phyloP scores from a whole-genome alignment of 2,329 filamentous ascomycete species.

The Verticillium alfalfae region DNA sequence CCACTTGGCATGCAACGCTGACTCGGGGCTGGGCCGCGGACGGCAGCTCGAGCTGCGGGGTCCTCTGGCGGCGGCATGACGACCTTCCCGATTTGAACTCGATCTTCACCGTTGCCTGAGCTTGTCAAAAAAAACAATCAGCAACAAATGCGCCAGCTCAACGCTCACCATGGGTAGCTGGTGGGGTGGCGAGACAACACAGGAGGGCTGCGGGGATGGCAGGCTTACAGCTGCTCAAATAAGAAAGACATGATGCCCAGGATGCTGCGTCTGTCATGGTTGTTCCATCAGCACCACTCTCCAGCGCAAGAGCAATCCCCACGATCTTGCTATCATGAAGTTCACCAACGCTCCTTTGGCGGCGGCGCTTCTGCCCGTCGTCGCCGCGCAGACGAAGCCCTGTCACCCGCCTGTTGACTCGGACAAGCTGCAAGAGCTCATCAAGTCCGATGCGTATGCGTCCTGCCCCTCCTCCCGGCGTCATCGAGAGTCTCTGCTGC shows the following conservation, averaged over 20 bases:
- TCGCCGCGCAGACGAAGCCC: neutral
- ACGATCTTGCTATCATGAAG: slow-evolving; percentile 1
- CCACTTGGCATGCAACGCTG: neutral
- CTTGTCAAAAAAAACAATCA: neutral
- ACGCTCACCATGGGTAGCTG: neutral
- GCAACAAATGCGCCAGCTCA: neutral
- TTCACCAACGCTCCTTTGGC: neutral
- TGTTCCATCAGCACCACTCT: neutral
- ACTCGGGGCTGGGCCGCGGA: neutral
- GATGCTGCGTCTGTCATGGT: neutral
- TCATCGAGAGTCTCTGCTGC: neutral
- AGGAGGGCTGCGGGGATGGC: neutral
- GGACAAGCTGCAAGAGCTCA: slow-evolving; percentile 29
- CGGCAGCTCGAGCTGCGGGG: neutral
- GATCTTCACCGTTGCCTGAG: neutral
- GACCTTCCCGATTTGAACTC: neutral
- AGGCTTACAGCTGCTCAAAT: neutral
- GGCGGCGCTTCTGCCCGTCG: neutral
- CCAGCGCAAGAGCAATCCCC: neutral
- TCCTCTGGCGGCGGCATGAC: neutral
- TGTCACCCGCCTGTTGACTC: slow-evolving; percentile 19
- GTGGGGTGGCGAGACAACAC: neutral
- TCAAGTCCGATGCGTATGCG: slow-evolving; percentile 28
- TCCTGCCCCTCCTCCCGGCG: neutral
- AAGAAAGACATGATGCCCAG: neutral